Conservation (phyloP, 768 basidiomycete genomes). For the Mycena pura region DNA sequence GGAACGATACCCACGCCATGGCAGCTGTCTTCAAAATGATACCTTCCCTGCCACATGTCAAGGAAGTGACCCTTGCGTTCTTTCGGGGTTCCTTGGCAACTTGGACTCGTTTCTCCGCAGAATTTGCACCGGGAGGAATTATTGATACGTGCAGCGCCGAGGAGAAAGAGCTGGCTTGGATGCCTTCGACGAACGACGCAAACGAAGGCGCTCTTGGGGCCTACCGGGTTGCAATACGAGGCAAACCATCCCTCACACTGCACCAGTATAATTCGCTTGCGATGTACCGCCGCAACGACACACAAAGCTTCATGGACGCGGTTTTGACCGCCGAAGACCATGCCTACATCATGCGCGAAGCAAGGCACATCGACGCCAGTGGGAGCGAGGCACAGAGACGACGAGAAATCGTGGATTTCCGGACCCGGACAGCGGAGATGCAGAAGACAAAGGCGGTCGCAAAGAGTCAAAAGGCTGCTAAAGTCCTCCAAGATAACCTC, state of each 20-base stretch:
- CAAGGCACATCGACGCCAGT: background rate
- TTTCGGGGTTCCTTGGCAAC: slow-evolving; percentile 25
- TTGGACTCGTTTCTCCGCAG: slow-evolving; percentile 33
- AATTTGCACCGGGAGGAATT: slow-evolving; percentile 37
- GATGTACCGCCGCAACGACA: slow-evolving; percentile 34
- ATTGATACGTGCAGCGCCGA: slow-evolving; percentile 31
- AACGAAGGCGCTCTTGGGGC: slow-evolving; percentile 39
- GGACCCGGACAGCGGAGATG: background rate
- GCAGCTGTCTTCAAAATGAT: background rate
- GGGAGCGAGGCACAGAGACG: background rate
- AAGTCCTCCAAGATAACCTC: background rate
- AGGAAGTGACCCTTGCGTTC: slow-evolving; percentile 1
- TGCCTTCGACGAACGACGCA: slow-evolving; percentile 39
- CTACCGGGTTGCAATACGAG: slow-evolving; percentile 26
- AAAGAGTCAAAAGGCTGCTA: background rate
- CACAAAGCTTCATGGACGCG: slow-evolving; percentile 31
- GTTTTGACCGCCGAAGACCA: slow-evolving; percentile 13
- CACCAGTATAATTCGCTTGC: slow-evolving; percentile 32
- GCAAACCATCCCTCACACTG: slow-evolving; percentile 24
- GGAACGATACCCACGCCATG: background rate
- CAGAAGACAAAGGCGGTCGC: background rate
- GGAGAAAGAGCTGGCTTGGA: slow-evolving; percentile 32
- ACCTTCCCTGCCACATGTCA: slow-evolving; percentile 4
- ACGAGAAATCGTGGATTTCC: background rate
- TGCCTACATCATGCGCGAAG: slow-evolving; percentile 6